phyloP scores from a whole-genome alignment of 805 yeast genomes.

The Kuraishia hungarica region DNA sequence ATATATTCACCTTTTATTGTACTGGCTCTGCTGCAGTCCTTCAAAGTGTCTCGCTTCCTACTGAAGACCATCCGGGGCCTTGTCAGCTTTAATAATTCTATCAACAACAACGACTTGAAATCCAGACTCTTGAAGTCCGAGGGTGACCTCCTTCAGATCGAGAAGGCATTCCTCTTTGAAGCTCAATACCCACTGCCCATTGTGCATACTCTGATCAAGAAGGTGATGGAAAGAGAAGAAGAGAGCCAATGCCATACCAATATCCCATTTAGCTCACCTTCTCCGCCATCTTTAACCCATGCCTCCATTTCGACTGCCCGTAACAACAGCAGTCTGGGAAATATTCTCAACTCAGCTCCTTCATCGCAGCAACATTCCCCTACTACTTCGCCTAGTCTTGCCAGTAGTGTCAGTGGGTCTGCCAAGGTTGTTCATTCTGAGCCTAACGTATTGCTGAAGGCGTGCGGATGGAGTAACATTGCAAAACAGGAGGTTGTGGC shows the following conservation, averaged over 20 bases:
- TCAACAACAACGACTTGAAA: not conserved
- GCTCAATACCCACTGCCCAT: not conserved
- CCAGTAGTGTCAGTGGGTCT: not conserved
- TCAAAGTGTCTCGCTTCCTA: conserved; percentile 1
- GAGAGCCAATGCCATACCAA: not conserved
- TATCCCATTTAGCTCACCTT: not conserved
- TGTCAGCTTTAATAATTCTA: not conserved
- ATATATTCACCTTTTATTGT: not conserved
- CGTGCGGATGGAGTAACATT: not conserved
- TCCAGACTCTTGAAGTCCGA: conserved; percentile 1
- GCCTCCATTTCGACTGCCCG: not conserved
- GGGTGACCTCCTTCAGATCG: conserved; percentile 1
- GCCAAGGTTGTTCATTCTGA: not conserved
- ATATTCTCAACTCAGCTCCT: not conserved
- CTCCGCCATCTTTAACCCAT: not conserved
- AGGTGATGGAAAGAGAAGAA: not conserved
- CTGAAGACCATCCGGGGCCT: not conserved
- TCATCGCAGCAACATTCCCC: not conserved
- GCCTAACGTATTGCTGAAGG: not conserved
- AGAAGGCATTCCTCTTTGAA: not conserved
- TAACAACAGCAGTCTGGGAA: not conserved
- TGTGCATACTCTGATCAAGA: not conserved
- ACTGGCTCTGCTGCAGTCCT: not conserved
- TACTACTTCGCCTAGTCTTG: not conserved
- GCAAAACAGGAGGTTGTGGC: not conserved